Evolutionary conservation across 192 early-diverging fungal genomes (phyloP).

Genomic region (Backusella psychrophila): DNA sequence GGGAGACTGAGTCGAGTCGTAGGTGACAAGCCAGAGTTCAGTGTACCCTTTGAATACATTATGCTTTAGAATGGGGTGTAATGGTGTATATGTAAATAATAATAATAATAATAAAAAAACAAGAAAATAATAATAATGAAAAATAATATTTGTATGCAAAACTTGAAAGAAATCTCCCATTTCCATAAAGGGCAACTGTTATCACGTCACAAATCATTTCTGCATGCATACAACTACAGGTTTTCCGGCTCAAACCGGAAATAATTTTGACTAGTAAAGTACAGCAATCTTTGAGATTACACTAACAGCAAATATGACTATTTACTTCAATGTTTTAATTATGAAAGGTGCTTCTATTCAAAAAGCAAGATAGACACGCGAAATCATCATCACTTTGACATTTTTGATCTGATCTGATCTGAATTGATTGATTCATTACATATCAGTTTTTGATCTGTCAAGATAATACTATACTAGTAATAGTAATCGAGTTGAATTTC

Average conservation of each 20-base stretch:
- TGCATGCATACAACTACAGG: no score
- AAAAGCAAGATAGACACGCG: no score
- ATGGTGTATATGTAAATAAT: background rate
- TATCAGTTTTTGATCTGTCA: no score
- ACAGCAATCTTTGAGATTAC: no score
- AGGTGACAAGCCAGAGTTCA: background rate
- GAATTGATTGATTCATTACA: no score
- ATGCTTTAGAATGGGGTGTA: background rate
- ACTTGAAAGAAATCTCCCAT: background rate
- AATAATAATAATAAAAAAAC: background rate
- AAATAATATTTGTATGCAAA: background rate
- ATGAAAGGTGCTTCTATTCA: no score
- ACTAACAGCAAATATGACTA: no score
- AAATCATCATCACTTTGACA: no score
- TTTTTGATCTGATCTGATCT: no score
- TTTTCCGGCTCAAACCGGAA: background rate
- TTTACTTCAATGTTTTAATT: no score
- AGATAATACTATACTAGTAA: no score
- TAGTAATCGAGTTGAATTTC: no score
- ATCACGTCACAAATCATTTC: background rate
- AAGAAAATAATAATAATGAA: background rate
- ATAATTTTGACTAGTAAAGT: background rate
- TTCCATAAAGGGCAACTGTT: background rate
- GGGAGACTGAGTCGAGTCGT: background rate
- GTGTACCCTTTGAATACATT: background rate